Percentiles rank a stretch among this genome's conserved stretches.
phyloP scores from a whole-genome alignment of 345 rosid genomes.

The Eucalyptus microcorys region DNA sequence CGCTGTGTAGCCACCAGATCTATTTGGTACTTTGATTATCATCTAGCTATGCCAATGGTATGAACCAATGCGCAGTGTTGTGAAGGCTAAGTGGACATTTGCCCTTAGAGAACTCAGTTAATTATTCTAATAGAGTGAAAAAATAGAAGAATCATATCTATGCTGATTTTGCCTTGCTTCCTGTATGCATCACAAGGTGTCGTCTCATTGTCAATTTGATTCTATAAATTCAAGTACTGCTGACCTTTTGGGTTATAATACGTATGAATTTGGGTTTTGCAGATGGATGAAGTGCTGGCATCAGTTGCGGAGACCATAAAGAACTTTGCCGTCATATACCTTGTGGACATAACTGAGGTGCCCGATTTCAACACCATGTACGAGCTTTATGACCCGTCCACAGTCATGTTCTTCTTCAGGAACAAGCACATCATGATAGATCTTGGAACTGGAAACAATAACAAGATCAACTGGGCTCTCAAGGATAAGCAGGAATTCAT shows the following conservation, averaged over 20 bases:
- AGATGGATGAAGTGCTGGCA: conserved; percentile 94
- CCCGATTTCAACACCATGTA: conserved; percentile 96
- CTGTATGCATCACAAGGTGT: neutral
- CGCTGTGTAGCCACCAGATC: neutral
- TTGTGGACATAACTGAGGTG: conserved; percentile 83
- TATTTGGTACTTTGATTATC: neutral
- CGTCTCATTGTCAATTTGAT: neutral
- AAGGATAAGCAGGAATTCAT: conserved; percentile 98
- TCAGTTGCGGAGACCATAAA: conserved; percentile 89
- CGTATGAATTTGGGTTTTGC: neutral
- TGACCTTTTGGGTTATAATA: neutral
- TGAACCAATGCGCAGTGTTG: neutral
- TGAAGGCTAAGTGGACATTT: neutral
- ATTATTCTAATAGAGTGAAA: neutral
- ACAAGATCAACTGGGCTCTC: conserved; percentile 97
- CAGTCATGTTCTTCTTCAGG: conserved; percentile 95
- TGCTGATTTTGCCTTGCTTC: neutral
- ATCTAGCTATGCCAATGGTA: neutral
- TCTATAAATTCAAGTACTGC: neutral
- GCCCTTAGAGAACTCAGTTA: neutral
- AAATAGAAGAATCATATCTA: neutral
- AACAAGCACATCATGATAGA: conserved; percentile 98
- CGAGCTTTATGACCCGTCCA: conserved; percentile 86
- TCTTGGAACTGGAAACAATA: conserved; percentile 95
- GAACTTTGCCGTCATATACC: conserved; percentile 94